Evolutionary conservation across 192 early-diverging fungal species (phyloP), one percentile per base, ranked within the genome.

Genomic region (Mortierella antarctica): DNA sequence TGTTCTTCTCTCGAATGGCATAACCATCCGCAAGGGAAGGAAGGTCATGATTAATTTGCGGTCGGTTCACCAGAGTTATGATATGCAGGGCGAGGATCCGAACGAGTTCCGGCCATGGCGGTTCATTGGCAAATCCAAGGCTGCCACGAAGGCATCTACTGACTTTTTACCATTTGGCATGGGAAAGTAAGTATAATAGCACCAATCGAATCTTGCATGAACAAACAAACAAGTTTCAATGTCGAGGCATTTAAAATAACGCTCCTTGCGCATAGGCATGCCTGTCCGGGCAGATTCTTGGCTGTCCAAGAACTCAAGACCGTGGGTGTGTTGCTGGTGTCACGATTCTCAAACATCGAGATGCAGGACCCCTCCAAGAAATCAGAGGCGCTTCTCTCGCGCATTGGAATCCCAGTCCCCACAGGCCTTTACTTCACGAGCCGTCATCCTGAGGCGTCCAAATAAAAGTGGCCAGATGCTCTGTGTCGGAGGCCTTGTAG

Each of bases 81-180:
- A 52, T 9, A 48, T 53, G 41, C 73, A 74, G 15, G 84, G 80
- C 4, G 74, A 79, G n/a, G 58, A 73, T 20, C 31, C 66, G 10
- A 62, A 70, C 7, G 74, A 82, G 50, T 85, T 85, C 69, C 17
- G 67, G 11, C 83, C 82, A 31, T 84, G 67, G 77, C 82, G 77
- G 50, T 86, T 76, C 56, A 65, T 86, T 12, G 71, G 69, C 44
- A 70, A 62, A 40, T 47, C 70, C 39, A 82, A 80, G 56, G 57
- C 72, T 15, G 68, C 82, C 0, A 71, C 70, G n/a, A 83, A 83
- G 53, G 53, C 81, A 42, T 70, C 73, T 2, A 57, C 47, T 9
- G 85, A 86, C 31, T 83, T 67, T 61, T 53, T 86, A 41, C 15
- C 47, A 5, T 83, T 79, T 64, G 83, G 83, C 45, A 84, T 86